Conservation (phyloP, 352 stramenopile species). For the Globisporangium middletonii region DNA sequence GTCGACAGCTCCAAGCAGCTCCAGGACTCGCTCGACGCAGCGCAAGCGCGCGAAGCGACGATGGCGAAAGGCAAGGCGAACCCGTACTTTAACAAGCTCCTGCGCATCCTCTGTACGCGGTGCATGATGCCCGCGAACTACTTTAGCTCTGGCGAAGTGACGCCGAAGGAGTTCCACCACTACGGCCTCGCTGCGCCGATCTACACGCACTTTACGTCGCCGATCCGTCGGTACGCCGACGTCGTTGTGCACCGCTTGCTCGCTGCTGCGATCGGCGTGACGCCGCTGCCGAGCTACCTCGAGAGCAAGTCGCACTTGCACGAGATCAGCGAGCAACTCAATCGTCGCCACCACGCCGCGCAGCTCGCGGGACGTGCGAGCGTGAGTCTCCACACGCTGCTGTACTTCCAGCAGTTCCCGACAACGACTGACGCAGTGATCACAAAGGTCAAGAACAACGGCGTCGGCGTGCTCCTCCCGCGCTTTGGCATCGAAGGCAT, state of each 20-base stretch:
- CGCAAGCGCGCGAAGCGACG: conserved; percentile 31
- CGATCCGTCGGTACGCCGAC: conserved; percentile 97
- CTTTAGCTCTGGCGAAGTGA: conserved; percentile 96
- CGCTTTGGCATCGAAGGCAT: conserved; percentile 98
- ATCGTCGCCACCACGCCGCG: conserved; percentile 93
- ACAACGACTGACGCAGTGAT: conserved; percentile 90
- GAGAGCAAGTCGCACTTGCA: conserved; percentile 92
- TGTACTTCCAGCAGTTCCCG: conserved; percentile 94
- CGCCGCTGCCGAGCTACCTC: conserved; percentile 92
- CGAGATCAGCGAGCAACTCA: conserved; percentile 96
- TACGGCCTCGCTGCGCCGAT: conserved; percentile 97
- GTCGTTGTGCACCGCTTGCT: conserved; percentile 98
- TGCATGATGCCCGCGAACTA: conserved; percentile 99
- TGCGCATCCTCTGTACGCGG: conserved; percentile 95
- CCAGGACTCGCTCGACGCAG: conserved; percentile 79
- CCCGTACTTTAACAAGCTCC: conserved; percentile 98
- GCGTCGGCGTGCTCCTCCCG: conserved; percentile 96
- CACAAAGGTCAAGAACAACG: conserved; percentile 93
- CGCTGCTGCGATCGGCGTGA: conserved; percentile 94
- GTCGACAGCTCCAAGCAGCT: conserved; percentile 79
- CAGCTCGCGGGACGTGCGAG: conserved; percentile 95
- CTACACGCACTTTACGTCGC: conserved; percentile 99
- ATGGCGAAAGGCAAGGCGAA: conserved; percentile 39
- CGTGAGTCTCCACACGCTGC: conserved; percentile 95
- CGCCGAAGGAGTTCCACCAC: conserved; percentile 96